Evolutionary conservation across 2,329 filamentous ascomycete species (phyloP).

Genomic region (Sclerotinia spermophila): DNA sequence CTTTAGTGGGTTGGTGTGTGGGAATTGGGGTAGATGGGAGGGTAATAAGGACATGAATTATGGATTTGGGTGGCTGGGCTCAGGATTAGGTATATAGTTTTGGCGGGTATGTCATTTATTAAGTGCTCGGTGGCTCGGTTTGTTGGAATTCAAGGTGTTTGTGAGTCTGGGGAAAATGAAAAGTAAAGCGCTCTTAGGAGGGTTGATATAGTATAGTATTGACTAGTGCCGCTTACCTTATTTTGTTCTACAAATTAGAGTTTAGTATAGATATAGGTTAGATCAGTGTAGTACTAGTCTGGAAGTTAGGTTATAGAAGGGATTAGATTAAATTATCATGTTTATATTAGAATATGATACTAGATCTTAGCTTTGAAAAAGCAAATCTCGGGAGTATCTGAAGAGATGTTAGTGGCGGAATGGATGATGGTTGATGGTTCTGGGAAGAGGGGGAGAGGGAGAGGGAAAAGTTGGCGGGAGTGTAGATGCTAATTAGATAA

Average conservation of each 20-base stretch:
- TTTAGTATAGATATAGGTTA: neutral
- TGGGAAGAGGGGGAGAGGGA: neutral
- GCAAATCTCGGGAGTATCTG: accelerated
- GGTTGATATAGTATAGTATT: neutral
- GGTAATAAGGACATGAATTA: neutral
- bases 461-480: neutral
- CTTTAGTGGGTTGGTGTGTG: neutral
- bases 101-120: neutral
- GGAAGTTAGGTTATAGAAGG: neutral
- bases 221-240: neutral
- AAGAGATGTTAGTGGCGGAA: neutral
- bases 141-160: neutral
- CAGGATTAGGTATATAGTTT: neutral
- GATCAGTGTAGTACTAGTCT: neutral
- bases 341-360: neutral
- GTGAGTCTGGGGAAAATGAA: neutral
- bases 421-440: neutral
- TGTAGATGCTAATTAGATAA: neutral
- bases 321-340: neutral
- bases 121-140: neutral
- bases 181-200: neutral
- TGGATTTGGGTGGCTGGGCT: neutral
- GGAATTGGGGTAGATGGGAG: neutral
- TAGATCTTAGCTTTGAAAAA: neutral
- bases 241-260: neutral